phyloP scores from a whole-genome alignment of 2,329 filamentous ascomycete species.

The Dendrostoma leiphaemia region DNA sequence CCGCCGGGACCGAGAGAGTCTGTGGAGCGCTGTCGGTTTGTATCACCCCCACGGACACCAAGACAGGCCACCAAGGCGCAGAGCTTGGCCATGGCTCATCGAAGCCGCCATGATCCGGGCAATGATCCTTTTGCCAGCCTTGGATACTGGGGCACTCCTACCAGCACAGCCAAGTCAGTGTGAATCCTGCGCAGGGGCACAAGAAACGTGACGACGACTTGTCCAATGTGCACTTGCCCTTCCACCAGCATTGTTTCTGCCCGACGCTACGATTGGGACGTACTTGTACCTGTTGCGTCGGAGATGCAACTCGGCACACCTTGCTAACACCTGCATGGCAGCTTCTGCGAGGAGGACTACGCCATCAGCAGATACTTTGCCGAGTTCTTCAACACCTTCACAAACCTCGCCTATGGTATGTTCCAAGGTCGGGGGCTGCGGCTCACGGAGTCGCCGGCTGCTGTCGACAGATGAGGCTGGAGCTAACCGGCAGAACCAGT shows the following conservation, averaged over 20 bases:
- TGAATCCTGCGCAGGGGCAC: not conserved
- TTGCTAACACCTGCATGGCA: slow-evolving; percentile 10
- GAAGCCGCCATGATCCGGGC: slow-evolving; percentile 27
- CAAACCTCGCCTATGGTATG: slow-evolving; percentile 13
- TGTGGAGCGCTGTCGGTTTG: too few relatives aligned
- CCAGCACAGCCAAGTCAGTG: slow-evolving; percentile 30
- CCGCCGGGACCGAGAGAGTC: too few relatives aligned
- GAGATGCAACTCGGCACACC: not conserved
- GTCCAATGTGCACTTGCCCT: not conserved
- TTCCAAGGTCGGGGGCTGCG: too few relatives aligned
- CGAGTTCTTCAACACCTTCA: slow-evolving; percentile 12
- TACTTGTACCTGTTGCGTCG: too few relatives aligned
- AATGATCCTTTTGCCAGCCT: slow-evolving; percentile 22
- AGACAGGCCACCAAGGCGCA: too few relatives aligned
- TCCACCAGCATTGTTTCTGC: too few relatives aligned
- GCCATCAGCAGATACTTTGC: slow-evolving; percentile 11
- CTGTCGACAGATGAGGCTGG: too few relatives aligned
- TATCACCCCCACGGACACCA: too few relatives aligned
- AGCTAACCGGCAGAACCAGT: not conserved
- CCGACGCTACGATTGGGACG: too few relatives aligned
- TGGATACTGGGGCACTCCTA: slow-evolving; percentile 29
- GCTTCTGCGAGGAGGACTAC: slow-evolving; percentile 30
- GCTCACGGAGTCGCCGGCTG: too few relatives aligned
- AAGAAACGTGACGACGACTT: too few relatives aligned
- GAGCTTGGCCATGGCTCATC: slow-evolving; percentile 30